phyloP scores from a whole-genome alignment of 2,329 filamentous ascomycete species.

The Aquanectria penicillioides region DNA sequence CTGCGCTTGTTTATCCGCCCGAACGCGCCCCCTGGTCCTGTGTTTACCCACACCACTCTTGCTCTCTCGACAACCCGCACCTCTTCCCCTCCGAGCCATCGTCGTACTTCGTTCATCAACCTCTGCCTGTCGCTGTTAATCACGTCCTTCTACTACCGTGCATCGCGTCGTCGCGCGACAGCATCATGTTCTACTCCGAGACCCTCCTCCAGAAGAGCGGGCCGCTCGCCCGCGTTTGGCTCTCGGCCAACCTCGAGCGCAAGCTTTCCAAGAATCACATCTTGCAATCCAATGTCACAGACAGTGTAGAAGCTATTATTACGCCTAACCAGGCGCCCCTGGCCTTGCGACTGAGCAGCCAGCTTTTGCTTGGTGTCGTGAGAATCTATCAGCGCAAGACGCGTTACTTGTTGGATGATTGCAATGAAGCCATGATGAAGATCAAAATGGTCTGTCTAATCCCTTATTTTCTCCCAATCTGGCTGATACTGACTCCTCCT shows the following conservation, averaged over 20 bases:
- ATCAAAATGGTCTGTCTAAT: conserved; percentile 86
- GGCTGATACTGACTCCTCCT: conserved; percentile 44
- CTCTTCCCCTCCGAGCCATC: conserved; percentile 28
- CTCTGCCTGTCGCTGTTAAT: conserved; percentile 18
- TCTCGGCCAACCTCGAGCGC: conserved; percentile 97
- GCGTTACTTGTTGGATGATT: conserved; percentile 94
- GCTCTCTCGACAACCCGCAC: conserved; percentile 26
- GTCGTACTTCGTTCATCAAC: conserved; percentile 19
- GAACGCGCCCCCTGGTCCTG: conserved; percentile 44
- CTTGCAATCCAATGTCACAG: conserved; percentile 91
- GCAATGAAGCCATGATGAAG: conserved; percentile 96
- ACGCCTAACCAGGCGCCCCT: conserved; percentile 93
- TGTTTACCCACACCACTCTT: conserved; percentile 45
- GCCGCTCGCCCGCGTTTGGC: conserved; percentile 96
- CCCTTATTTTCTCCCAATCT: background rate
- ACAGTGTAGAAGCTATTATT: conserved; percentile 95
- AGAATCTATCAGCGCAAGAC: conserved; percentile 98
- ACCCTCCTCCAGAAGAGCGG: conserved; percentile 95
- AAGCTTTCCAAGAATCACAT: conserved; percentile 98
- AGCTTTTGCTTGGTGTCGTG: conserved; percentile 93
- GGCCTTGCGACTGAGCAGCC: conserved; percentile 91
- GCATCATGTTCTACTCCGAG: conserved; percentile 95
- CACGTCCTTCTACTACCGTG: conserved; percentile 34
- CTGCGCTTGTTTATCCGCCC: conserved; percentile 47
- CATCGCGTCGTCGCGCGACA: conserved; percentile 44